Evolutionary conservation across 805 yeast species (phyloP).

Genomic region (Sporopachydermia lactativora): DNA sequence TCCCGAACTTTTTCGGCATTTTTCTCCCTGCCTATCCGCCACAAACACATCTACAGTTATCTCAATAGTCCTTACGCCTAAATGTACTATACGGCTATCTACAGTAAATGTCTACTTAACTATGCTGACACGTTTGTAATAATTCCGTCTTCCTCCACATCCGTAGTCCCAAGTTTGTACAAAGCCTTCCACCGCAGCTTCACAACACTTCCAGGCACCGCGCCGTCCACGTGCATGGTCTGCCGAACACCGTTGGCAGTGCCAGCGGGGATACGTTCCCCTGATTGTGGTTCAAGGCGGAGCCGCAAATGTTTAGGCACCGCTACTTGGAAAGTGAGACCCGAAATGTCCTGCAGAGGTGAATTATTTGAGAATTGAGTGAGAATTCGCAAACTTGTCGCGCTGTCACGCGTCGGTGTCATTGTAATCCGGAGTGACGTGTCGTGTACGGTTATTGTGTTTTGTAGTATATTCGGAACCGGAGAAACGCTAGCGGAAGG

Average conservation of each 20-base stretch:
- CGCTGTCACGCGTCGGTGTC: slow-evolving; percentile 23
- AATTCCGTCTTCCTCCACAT: slow-evolving; percentile 45
- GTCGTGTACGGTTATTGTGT: slow-evolving; percentile 24
- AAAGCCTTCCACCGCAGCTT: slow-evolving; percentile 69
- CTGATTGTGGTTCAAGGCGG: slow-evolving; percentile 47
- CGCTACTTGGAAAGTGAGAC: slow-evolving; percentile 49
- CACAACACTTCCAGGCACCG: slow-evolving; percentile 22
- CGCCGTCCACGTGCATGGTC: slow-evolving; percentile 26
- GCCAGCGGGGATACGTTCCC: slow-evolving; percentile 34
- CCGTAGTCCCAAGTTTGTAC: slow-evolving; percentile 33
- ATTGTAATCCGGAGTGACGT: slow-evolving; percentile 38
- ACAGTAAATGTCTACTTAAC: too few relatives aligned
- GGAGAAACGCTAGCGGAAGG: slow-evolving; percentile 8
- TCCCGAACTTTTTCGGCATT: too few relatives aligned
- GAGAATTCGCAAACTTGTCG: slow-evolving; percentile 27
- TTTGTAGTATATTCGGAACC: slow-evolving; percentile 6
- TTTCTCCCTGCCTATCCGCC: too few relatives aligned
- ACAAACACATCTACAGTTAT: too few relatives aligned
- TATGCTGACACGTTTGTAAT: slow-evolving; percentile 16
- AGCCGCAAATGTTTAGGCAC: slow-evolving; percentile 52
- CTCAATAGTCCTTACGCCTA: too few relatives aligned
- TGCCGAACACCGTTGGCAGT: slow-evolving; percentile 40
- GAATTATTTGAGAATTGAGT: slow-evolving; percentile 38
- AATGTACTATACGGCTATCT: too few relatives aligned
- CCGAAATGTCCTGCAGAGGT: slow-evolving; percentile 27